These are phyloP conservation scores for Aspergillus cristatus DNA, from an alignment of 495 filamentous ascomycete species.

Conservation along the genomic window DNA sequence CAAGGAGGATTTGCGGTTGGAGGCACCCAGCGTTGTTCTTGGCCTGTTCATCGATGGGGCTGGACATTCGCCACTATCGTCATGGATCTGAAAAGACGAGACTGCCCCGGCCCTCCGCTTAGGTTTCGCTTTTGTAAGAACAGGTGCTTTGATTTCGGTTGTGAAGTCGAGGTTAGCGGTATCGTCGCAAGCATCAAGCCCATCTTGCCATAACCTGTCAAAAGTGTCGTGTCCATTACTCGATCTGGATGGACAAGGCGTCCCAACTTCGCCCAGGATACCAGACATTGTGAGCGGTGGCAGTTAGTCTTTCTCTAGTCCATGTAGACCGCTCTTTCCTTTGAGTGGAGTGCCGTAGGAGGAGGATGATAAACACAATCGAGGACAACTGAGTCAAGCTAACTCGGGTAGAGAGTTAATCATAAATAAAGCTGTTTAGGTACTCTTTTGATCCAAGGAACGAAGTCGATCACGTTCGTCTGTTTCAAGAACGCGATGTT, in stretches of 20 bases:
- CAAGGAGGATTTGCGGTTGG: conserved; percentile 24
- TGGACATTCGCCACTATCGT: conserved; percentile 16
- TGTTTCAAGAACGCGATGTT: too few relatives aligned
- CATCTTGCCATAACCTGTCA: conserved; percentile 16
- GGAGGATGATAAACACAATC: too few relatives aligned
- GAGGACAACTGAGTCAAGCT: too few relatives aligned
- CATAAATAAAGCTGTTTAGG: too few relatives aligned
- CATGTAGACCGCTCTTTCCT: too few relatives aligned
- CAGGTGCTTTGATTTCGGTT: conserved; percentile 22
- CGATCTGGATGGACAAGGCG: conserved; percentile 21
- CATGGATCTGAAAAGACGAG: conserved; percentile 27
- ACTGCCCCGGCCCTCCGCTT: conserved; percentile 17
- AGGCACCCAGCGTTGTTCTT: conserved; percentile 5
- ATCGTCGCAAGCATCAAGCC: conserved; percentile 14
- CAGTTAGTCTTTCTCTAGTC: too few relatives aligned
- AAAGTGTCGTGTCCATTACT: conserved; percentile 14
- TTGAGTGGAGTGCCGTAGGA: too few relatives aligned
- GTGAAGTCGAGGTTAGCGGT: conserved; percentile 31
- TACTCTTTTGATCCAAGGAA: too few relatives aligned
- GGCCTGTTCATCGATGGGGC: conserved; percentile 8
- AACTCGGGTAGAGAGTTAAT: too few relatives aligned
- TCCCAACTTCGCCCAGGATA: conserved; percentile 15
- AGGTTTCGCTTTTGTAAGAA: conserved; percentile 22
- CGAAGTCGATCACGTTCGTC: too few relatives aligned
- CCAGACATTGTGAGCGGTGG: conserved; percentile 18